Evolutionary conservation across 352 stramenopile species (phyloP).

Genomic region (Globisporangium okanoganense): DNA sequence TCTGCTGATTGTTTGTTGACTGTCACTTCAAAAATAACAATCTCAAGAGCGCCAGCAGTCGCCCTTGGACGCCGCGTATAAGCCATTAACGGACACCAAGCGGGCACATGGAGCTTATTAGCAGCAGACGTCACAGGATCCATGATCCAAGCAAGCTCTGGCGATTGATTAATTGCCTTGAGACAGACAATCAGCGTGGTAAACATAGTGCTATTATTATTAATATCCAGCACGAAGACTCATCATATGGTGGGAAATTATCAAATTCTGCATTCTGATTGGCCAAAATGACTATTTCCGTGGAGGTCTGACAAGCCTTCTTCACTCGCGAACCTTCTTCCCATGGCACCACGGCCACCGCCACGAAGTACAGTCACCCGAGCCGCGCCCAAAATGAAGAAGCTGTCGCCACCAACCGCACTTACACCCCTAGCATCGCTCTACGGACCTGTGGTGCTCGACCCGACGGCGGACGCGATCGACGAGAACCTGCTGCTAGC

Average conservation of each 20-base stretch:
- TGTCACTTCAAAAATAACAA: not conserved
- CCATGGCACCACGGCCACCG: not conserved
- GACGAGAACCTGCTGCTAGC: conserved; percentile 19
- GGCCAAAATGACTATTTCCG: not conserved
- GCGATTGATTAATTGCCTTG: too few relatives aligned
- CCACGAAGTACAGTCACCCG: not conserved
- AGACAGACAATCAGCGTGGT: too few relatives aligned
- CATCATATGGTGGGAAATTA: too few relatives aligned
- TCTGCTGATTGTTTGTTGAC: not conserved
- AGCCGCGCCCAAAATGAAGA: not conserved
- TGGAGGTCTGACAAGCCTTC: not conserved
- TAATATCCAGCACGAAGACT: too few relatives aligned
- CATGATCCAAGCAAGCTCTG: not conserved
- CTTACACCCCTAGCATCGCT: not conserved
- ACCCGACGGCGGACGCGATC: not conserved
- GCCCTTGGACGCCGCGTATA: not conserved
- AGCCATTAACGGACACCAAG: not conserved
- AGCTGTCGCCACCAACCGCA: not conserved
- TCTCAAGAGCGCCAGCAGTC: not conserved
- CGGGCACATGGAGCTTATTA: not conserved
- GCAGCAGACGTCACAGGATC: too few relatives aligned
- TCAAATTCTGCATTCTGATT: too few relatives aligned
- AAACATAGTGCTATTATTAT: too few relatives aligned
- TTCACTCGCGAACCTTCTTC: too few relatives aligned
- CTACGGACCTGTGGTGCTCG: not conserved